A percentile compares a stretch with the other conserved stretches of the same genome.
Evolutionary conservation across 257 asterid species (phyloP).

Genomic region (Solanum paucissectum): DNA sequence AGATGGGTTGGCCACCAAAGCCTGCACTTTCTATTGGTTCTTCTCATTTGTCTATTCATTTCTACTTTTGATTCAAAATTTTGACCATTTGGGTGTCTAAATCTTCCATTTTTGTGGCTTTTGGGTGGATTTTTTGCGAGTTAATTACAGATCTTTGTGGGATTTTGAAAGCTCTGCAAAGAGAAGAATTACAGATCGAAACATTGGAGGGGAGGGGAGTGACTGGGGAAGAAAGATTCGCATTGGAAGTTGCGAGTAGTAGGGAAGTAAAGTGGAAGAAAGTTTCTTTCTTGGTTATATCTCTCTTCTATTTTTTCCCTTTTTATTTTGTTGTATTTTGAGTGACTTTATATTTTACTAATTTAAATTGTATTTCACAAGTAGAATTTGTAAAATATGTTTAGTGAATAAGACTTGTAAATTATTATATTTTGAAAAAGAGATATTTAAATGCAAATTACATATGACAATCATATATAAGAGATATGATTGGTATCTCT

Average conservation of each 20-base stretch:
- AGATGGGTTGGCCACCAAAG: conserved; percentile 86
- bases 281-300: neutral
- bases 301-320: neutral
- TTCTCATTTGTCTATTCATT: neutral
- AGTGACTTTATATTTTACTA: too few species aligned
- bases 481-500: too few species aligned
- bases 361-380: too few species aligned
- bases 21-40: conserved; percentile 42
- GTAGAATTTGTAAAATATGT: too few species aligned
- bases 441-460: too few species aligned
- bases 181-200: neutral
- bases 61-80: neutral
- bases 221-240: neutral
- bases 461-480: too few species aligned
- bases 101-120: neutral
- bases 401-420: too few species aligned
- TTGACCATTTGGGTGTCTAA: neutral
- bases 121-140: neutral
- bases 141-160: neutral
- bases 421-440: too few species aligned
- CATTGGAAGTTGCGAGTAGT: neutral
- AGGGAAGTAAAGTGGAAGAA: neutral
- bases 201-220: neutral
- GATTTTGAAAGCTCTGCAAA: neutral
- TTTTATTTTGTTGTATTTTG: neutral